Base-by-base conservation (phyloP, 305 asterid species). In the Euphrasia arctica region DNA sequence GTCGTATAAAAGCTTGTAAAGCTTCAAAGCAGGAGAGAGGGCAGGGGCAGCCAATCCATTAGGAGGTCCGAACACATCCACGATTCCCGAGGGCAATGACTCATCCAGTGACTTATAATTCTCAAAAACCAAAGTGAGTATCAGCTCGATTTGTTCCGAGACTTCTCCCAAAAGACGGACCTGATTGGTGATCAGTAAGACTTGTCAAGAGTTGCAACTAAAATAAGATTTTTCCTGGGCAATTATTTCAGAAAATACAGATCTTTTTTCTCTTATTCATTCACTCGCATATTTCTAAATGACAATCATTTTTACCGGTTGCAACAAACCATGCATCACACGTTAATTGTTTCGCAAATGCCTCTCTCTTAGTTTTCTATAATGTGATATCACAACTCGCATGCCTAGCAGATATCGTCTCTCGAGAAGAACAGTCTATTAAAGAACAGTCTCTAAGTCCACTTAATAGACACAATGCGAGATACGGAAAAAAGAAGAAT, bases 81-180 rank as follows among this genome's bases (percentile, higher is more conserved):
- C 67, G 9, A 90, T 73, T 58, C 99, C 99, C 0, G 91, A 79
- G 22, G 90, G 83, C 3, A 79, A 74, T 4, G 87, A 77, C 72
- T 93, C 99, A 42, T 90, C 96, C 9, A 93, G 83, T 52, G 99
- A 88, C 74, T 93, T 93, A 72, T 90, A 90, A 63, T 90, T 93
- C 79, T 88, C 96, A 32, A 93, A 86, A n/a, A 70, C 92, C 59
- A 84, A 61, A 14, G 89, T 85, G 56, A 84, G 79, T 43, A 84
- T 80, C 79, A 83, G 86, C 79, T 88, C 95, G 31, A 86, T 81
- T 71, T 90, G 88, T 22, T 90, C 97, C n/a, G 86, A 82, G 54
- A 93, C 87, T 78, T 93, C 97, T 42, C 96, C 98, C 68, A 85
- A 66, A 49, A 93, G 83, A 59, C 99, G 96, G 68, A 74, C 90